phyloP scores from a whole-genome alignment of 2,329 filamentous ascomycete genomes.

The Penicillium sp. region DNA sequence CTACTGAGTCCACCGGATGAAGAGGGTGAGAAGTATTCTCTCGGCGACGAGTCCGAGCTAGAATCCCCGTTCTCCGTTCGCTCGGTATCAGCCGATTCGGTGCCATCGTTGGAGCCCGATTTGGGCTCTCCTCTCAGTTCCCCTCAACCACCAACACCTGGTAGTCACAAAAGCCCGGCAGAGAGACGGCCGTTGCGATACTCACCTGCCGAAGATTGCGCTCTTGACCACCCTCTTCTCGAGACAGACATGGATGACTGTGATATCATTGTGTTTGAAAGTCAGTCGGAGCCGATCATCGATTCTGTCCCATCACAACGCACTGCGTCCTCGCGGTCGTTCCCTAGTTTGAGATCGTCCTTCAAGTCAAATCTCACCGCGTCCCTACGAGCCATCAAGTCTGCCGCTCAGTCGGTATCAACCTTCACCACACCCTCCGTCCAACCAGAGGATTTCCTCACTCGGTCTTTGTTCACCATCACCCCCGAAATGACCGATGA shows the following conservation, averaged over 20 bases:
- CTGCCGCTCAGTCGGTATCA: conserved; percentile 62
- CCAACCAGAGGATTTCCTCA: conserved; percentile 61
- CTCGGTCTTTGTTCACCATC: conserved; percentile 58
- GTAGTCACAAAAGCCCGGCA: conserved; percentile 37
- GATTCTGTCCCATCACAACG: conserved; percentile 18
- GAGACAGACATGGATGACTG: conserved; percentile 34
- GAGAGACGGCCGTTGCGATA: conserved; percentile 51
- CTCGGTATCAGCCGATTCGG: conserved; percentile 60
- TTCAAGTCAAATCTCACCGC: conserved; percentile 67
- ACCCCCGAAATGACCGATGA: conserved; percentile 62
- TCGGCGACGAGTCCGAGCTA: conserved; percentile 46
- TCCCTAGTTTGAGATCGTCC: conserved; percentile 48
- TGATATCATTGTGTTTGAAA: conserved; percentile 24
- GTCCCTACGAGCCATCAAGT: conserved; percentile 62
- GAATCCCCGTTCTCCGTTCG: conserved; percentile 48
- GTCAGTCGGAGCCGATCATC: conserved; percentile 12
- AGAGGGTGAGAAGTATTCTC: conserved; percentile 41
- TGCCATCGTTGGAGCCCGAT: conserved; percentile 55
- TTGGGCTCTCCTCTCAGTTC: conserved; percentile 52
- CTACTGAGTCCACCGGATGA: conserved; percentile 59
- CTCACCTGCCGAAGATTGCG: conserved; percentile 57
- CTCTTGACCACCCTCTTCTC: conserved; percentile 59
- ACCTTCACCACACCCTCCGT: conserved; percentile 56
- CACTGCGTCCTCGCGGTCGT: conserved; percentile 33
- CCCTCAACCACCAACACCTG: conserved; percentile 46